Evolutionary conservation across 73 alveolate genomes (phyloP), one percentile per base, ranked within the genome.

Genomic region (Effrenium voratum): DNA sequence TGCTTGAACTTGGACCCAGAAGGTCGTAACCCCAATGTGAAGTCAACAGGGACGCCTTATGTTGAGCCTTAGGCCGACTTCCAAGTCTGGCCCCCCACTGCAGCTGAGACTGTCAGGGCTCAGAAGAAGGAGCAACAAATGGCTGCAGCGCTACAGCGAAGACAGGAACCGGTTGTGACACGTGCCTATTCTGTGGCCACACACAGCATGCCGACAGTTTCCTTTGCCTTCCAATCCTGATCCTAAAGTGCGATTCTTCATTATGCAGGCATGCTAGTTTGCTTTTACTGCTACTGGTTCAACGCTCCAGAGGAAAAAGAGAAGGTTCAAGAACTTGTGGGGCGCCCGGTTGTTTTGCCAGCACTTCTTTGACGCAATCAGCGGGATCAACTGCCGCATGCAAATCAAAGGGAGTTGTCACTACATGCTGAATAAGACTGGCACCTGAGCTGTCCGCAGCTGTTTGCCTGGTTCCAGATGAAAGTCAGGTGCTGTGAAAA

Each of bases 61-160:
- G n/a, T n/a, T n/a, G n/a, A n/a, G n/a, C n/a, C n/a, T n/a, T n/a
- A n/a, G n/a, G n/a, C n/a, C n/a, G n/a, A n/a, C n/a, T n/a, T n/a
- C n/a, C n/a, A n/a, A n/a, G n/a, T n/a, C n/a, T n/a, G n/a, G n/a
- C n/a, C n/a, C n/a, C n/a, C n/a, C n/a, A 57, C 72, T 22, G 72
- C 28, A 30, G 28, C 72, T 28, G 45, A 32, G 32, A 72, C 28
- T 36, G 44, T 6, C 80, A 90, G 97, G 97, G 87, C 97, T 5
- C 97, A 90, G 75, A 90, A 90, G 87, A 66, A 79, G 68, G 87
- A 90, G 97, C 86, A 90, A 75, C 97, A 90, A 46, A 90, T 70
- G 97, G 87, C 97, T 36, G 97, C 97, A 55, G 97, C 97, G 41
- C 50, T 70, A 75, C 97, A 90, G 97, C 43, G 55, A 30, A 73